phyloP scores from a whole-genome alignment of 2,329 filamentous ascomycete species.

The Aspergillus brunneoviolaceus region DNA sequence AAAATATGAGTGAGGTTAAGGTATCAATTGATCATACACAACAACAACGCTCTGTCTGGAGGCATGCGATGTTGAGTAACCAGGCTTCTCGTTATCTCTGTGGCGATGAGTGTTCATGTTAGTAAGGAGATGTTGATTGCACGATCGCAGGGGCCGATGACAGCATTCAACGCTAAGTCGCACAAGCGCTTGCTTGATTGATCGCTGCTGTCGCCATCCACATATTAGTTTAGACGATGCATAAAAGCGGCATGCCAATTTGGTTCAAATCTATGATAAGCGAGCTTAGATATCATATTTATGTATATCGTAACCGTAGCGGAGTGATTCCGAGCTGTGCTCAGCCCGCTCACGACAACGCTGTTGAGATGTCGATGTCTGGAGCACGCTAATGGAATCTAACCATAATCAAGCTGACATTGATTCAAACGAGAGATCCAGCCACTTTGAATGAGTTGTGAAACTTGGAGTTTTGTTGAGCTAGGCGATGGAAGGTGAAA shows the following conservation, averaged over 20 bases:
- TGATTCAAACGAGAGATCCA: no score
- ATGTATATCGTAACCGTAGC: not conserved
- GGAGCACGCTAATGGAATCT: not conserved
- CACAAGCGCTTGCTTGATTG: not conserved
- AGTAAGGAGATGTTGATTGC: not conserved
- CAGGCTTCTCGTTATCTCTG: not conserved
- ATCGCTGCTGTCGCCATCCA: not conserved
- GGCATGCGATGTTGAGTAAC: not conserved
- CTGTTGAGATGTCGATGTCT: not conserved
- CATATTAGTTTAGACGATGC: not conserved
- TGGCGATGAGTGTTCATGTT: not conserved
- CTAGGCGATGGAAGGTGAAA: not conserved
- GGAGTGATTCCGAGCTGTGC: not conserved
- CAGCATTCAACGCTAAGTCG: constrained; percentile 2
- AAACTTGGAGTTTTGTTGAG: not conserved
- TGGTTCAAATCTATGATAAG: not conserved
- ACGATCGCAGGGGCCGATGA: constrained; percentile 9
- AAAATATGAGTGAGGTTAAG: not conserved
- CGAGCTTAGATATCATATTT: not conserved
- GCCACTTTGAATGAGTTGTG: not conserved
- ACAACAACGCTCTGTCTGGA: not conserved
- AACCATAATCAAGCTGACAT: not conserved
- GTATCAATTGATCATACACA: not conserved
- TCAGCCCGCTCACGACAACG: not conserved
- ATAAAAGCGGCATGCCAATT: not conserved